Evolutionary conservation across 192 early-diverging fungal species (phyloP).

Genomic region (Coemansia sp.): DNA sequence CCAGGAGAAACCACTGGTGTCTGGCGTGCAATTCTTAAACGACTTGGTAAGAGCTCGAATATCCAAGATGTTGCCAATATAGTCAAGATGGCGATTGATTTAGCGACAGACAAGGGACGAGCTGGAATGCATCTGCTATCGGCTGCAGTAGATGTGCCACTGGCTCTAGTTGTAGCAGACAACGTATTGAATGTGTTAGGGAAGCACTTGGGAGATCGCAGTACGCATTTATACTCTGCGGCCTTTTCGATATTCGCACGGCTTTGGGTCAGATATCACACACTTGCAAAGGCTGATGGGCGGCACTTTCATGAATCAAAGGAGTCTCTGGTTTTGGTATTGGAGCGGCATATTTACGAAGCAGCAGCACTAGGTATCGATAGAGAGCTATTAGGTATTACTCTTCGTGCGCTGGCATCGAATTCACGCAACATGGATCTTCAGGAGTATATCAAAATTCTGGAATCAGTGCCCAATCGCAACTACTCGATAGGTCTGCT

Average conservation of each 20-base stretch:
- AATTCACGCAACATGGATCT: neutral
- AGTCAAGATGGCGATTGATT: constrained; percentile 8
- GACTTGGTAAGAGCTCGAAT: constrained; percentile 7
- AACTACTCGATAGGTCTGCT: neutral
- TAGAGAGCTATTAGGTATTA: neutral
- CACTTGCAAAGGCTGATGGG: neutral
- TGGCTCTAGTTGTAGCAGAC: constrained; percentile 13
- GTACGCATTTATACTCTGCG: neutral
- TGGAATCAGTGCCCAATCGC: neutral
- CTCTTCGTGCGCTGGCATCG: constrained; percentile 25
- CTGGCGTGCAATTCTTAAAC: constrained; percentile 21
- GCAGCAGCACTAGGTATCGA: constrained; percentile 11
- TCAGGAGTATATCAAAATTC: constrained; percentile 11
- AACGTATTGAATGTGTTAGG: constrained; percentile 14
- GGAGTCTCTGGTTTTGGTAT: constrained; percentile 2
- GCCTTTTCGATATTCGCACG: constrained; percentile 12
- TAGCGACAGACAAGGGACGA: neutral
- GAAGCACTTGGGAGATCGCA: neutral
- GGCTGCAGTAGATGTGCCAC: constrained; percentile 1
- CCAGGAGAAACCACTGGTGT: neutral
- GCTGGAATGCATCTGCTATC: constrained; percentile 18
- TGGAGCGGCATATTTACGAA: constrained; percentile 13
- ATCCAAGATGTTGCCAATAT: constrained; percentile 10
- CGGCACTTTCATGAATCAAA: neutral
- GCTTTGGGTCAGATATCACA: constrained; percentile 11